Evolutionary conservation across 1,284 basidiomycete species (phyloP).

Genomic region (Ustilago xerochloae): DNA sequence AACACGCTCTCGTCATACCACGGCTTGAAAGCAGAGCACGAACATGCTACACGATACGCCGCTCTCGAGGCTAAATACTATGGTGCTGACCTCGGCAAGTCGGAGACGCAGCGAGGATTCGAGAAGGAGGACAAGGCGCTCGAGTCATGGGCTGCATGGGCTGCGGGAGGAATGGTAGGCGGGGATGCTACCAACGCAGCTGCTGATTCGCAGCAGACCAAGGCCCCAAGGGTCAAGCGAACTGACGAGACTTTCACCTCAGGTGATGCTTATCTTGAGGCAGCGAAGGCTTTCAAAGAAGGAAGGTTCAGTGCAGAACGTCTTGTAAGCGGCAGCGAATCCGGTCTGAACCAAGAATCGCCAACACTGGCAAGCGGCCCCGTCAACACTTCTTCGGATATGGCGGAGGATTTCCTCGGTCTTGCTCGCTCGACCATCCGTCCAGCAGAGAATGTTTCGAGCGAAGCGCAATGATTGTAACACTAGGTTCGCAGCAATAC

Average conservation of each 20-base stretch:
- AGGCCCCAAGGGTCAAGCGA: slow-evolving; percentile 38
- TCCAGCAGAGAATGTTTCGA: slow-evolving; percentile 4
- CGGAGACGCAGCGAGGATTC: slow-evolving; percentile 59
- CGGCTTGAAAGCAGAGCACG: slow-evolving; percentile 72
- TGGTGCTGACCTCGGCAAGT: slow-evolving; percentile 76
- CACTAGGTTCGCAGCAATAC: too few species aligned
- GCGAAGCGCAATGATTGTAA: slow-evolving; percentile 1
- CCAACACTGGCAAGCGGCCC: neutral
- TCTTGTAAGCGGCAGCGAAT: slow-evolving; percentile 12
- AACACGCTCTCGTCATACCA: slow-evolving; percentile 61
- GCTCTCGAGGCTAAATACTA: slow-evolving; percentile 81
- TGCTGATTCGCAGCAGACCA: slow-evolving; percentile 31
- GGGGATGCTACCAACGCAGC: slow-evolving; percentile 15
- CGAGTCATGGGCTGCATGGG: slow-evolving; percentile 54
- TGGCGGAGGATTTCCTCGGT: slow-evolving; percentile 39
- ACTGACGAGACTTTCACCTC: slow-evolving; percentile 48
- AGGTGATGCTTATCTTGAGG: slow-evolving; percentile 49
- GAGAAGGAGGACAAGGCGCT: slow-evolving; percentile 58
- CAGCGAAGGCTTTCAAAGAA: slow-evolving; percentile 43
- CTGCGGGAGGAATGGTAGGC: slow-evolving; percentile 17
- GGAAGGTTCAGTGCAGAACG: slow-evolving; percentile 25
- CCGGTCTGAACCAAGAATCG: neutral
- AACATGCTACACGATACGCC: slow-evolving; percentile 81
- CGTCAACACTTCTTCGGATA: neutral
- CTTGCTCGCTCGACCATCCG: slow-evolving; percentile 29